Percentiles rank a stretch among this genome's conserved stretches.
Evolutionary conservation across 2,329 filamentous ascomycete genomes (phyloP).

Genomic region (Colletotrichum cuscutae): DNA sequence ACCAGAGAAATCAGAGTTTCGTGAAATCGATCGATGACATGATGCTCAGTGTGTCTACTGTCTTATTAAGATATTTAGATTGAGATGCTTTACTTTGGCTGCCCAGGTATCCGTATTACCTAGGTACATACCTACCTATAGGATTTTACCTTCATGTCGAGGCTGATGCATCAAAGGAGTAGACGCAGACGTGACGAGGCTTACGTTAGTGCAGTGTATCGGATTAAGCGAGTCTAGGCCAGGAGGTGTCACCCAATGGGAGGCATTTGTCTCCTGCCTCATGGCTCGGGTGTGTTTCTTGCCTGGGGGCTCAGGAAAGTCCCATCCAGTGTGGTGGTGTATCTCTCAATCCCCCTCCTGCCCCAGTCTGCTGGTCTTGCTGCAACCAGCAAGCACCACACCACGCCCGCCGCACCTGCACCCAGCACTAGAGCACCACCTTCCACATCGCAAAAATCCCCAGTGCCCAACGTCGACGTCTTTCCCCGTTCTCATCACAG

Average conservation of each 20-base stretch:
- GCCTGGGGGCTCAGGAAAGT: background rate
- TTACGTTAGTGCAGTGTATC: slow-evolving; percentile 1
- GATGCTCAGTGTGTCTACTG: background rate
- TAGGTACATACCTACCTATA: background rate
- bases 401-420: slow-evolving; percentile 5
- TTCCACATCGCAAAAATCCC: slow-evolving; percentile 32
- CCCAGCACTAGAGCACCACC: slow-evolving; percentile 19
- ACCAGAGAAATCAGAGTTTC: background rate
- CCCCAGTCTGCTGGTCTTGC: slow-evolving; percentile 6
- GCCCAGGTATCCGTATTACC: background rate
- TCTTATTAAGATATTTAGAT: too few relatives aligned
- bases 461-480: slow-evolving; percentile 25
- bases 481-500: slow-evolving; percentile 18
- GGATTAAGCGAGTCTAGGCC: slow-evolving; percentile 27
- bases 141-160: background rate
- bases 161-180: slow-evolving; percentile 5
- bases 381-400: slow-evolving; percentile 23
- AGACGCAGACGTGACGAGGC: background rate
- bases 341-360: background rate
- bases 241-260: slow-evolving; percentile 2
- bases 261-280: slow-evolving; percentile 18
- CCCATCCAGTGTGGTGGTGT: background rate
- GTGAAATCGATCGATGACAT: background rate
- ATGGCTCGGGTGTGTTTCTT: background rate
- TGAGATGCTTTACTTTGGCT: background rate